Base-by-base conservation (phyloP, 2,329 filamentous ascomycete species). In the Coleophoma crateriformis region DNA sequence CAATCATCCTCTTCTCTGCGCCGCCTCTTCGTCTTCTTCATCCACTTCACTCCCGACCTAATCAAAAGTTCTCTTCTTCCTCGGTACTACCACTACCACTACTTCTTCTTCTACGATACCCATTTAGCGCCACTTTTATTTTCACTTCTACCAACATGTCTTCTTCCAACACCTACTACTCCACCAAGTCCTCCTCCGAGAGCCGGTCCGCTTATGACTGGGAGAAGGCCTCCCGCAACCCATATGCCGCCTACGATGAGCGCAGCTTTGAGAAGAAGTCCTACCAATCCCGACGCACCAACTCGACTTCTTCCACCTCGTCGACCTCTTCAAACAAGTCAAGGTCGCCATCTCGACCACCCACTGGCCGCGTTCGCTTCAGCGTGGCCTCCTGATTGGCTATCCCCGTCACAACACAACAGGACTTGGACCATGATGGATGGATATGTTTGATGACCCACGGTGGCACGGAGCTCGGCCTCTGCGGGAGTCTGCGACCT, bases 191-290 rank as follows among this genome's bases (percentile, higher is more conserved):
- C 22, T 13, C 41, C 41, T 44, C 40, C 4, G 20, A 43, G 3
- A 12, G 11, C 11, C 19, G 41, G 2, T 44, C 41, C 13, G 41
- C 19, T 14, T 44, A 32, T 27, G 20, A 44, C 20, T 44, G 40
- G 40, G 40, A 43, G 40, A 43, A 43, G 22, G 40, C 40, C 14
- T 20, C 41, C 41, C 19, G 27, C 41, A 44, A 44, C 41, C 41
- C 41, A 32, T 44, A 44, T n/a, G 41, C 41, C n/a, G 11, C 41
- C 41, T 44, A 44, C 22, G 41, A 44, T 33, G 41, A 44, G 27
- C 19, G n/a, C 10, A n/a, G 22, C 22, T 44, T 44, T n/a, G 41
- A 44, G 41, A 20, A 27, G 12, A 22, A 44, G 27, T 44, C 41
- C 5, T 44, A 44, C 41, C 20, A 27, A 14, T 15, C 41, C 12